A percentile compares a stretch with the other conserved stretches of the same genome.
These are phyloP conservation scores for Hymenoscyphus repandus DNA, from an alignment of 2,329 filamentous ascomycete genomes.

Conservation along the genomic window DNA sequence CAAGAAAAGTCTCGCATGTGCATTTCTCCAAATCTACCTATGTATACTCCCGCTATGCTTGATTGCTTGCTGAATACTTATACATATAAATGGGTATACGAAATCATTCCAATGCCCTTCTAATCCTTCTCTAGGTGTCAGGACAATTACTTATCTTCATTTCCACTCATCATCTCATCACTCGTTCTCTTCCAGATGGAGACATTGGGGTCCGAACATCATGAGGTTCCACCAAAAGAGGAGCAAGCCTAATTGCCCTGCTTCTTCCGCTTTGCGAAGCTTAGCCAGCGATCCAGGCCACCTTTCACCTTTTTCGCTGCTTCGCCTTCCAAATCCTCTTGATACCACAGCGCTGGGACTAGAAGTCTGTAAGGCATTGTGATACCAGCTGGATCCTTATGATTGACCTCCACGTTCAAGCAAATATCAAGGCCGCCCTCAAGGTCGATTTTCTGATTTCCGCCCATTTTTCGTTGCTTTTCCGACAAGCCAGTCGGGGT, in stretches of 20 bases:
- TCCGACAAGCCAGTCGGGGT: slow-evolving; percentile 63
- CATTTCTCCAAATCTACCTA: too few species aligned
- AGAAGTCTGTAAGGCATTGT: slow-evolving; percentile 84
- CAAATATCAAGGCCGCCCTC: slow-evolving; percentile 81
- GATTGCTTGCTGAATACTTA: not conserved
- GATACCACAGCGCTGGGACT: slow-evolving; percentile 69
- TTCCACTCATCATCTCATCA: too few species aligned
- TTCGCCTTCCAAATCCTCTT: slow-evolving; percentile 16
- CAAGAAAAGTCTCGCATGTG: too few species aligned
- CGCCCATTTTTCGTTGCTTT: slow-evolving; percentile 52
- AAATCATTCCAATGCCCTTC: not conserved
- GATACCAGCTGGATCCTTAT: slow-evolving; percentile 78
- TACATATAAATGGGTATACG: not conserved
- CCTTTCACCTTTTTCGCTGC: slow-evolving; percentile 11
- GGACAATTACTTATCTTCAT: too few species aligned
- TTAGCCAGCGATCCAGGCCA: slow-evolving; percentile 18
- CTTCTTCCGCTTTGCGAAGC: slow-evolving; percentile 9
- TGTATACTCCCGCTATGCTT: not conserved
- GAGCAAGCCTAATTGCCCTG: not conserved
- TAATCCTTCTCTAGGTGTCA: not conserved
- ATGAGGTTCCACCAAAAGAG: not conserved
- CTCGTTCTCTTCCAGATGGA: too few species aligned
- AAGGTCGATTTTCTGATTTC: slow-evolving; percentile 63
- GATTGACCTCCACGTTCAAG: slow-evolving; percentile 83
- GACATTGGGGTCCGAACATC: not conserved